Base-by-base conservation (phyloP, 345 rosid species). In the Eucalyptus melliodora region DNA sequence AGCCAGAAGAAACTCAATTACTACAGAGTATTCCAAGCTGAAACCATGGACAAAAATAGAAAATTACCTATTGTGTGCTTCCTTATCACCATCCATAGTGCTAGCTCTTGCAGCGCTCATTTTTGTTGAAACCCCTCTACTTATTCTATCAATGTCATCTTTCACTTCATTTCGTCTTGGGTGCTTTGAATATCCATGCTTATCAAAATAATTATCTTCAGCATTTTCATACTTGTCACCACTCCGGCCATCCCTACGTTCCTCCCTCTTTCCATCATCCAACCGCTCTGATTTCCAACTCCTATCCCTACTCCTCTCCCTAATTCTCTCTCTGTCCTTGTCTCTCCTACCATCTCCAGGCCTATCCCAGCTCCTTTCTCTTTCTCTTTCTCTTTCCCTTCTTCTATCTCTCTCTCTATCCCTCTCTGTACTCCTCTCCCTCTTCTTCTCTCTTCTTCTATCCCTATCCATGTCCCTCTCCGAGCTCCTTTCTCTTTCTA, bases 321-420 rank as follows among this genome's bases (percentile, higher is more conserved):
- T 90, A 88, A 92, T 94, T 92, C 88, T 92, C 50, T 86, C 91
- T 88, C 94, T 92, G 82, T 88, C 93, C 90, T 91, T 92, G 83
- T 81, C 92, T 89, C 93, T 91, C 88, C 91, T 90, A 81, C 72
- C 88, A 87, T 82, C 91, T 87, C 92, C 86, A 59, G 92, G 88
- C 90, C 93, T 92, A 69, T 94, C 96, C 89, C 93, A 87, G 91
- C 91, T 92, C 91, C 91, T 91, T 86, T 91, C 93, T 87, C 89
- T 90, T 86, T 93, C 95, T 91, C 90, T 90, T 67, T 87, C 67
- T 45, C 49, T 45, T 45, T 87, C 67, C 67, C 49, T 89, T 31
- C 59, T 67, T 67, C 89, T 80, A 50, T 90, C 89, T 6, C 87
- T 87, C 27, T 87, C 91, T 59, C 69, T 83, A 26, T 89, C 88